phyloP scores from a whole-genome alignment of 164 flowering plant species.

The Liriodendron chinense region DNA sequence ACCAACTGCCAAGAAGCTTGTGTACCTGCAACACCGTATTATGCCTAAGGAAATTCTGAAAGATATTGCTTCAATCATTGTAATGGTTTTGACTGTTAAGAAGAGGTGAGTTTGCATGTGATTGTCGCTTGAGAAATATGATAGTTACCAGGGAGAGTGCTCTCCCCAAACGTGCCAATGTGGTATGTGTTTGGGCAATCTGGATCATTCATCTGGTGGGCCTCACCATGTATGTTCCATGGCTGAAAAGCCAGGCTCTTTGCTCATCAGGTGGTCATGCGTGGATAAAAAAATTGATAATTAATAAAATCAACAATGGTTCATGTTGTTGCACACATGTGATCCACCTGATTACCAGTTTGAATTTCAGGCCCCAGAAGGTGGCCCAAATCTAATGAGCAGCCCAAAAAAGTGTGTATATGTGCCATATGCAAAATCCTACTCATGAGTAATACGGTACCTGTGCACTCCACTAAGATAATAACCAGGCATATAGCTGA shows the following conservation, averaged over 20 bases:
- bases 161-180: background rate
- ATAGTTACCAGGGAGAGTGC: background rate
- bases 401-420: background rate
- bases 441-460: constrained; percentile 28
- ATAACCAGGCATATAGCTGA: constrained; percentile 77
- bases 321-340: background rate
- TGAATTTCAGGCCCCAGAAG: background rate
- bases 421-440: background rate
- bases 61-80: background rate
- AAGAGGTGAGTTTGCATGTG: background rate
- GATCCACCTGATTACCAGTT: background rate
- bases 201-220: background rate
- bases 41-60: background rate
- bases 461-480: constrained; percentile 76
- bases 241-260: background rate
- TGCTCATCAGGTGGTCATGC: background rate
- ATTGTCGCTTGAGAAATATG: background rate
- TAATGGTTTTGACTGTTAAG: background rate
- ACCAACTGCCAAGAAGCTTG: constrained; percentile 75
- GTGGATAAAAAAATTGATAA: background rate
- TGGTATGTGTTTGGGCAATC: background rate
- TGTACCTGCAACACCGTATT: constrained; percentile 58
- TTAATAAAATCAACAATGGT: background rate
- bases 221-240: background rate
- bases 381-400: background rate